These are phyloP conservation scores for Mariannaea sp. DNA, from an alignment of 2,329 filamentous ascomycete genomes.

Conservation along the genomic window DNA sequence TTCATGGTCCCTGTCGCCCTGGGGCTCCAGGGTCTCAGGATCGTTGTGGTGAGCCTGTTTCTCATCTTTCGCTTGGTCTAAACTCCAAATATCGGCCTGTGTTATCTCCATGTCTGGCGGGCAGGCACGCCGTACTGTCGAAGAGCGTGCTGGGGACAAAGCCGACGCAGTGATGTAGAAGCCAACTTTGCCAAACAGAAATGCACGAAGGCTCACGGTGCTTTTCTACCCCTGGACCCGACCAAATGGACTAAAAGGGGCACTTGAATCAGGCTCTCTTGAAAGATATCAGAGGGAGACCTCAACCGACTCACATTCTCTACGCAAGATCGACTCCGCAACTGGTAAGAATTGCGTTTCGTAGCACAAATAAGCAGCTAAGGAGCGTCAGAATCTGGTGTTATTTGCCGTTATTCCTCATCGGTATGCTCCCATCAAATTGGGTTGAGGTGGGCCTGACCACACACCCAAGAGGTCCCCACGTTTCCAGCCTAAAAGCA, in stretches of 20 bases:
- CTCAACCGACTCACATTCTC: background rate
- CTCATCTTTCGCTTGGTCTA: conserved; percentile 18
- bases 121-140: background rate
- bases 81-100: conserved; percentile 3
- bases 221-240: background rate
- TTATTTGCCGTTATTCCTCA: no score
- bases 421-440: no score
- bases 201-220: background rate
- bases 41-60: conserved; percentile 13
- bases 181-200: background rate
- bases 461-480: no score
- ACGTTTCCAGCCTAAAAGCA: no score
- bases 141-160: background rate
- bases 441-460: no score
- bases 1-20: background rate
- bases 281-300: background rate
- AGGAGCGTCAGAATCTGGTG: no score
- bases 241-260: background rate
- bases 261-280: background rate
- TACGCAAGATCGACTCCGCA: background rate
- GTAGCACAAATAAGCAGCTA: no score
- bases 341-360: no score
- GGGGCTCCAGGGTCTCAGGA: conserved; percentile 1
- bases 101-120: conserved; percentile 11
- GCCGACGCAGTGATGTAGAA: background rate